phyloP scores from a whole-genome alignment of 2,329 filamentous ascomycete species.

The Diaporthe vexans region DNA sequence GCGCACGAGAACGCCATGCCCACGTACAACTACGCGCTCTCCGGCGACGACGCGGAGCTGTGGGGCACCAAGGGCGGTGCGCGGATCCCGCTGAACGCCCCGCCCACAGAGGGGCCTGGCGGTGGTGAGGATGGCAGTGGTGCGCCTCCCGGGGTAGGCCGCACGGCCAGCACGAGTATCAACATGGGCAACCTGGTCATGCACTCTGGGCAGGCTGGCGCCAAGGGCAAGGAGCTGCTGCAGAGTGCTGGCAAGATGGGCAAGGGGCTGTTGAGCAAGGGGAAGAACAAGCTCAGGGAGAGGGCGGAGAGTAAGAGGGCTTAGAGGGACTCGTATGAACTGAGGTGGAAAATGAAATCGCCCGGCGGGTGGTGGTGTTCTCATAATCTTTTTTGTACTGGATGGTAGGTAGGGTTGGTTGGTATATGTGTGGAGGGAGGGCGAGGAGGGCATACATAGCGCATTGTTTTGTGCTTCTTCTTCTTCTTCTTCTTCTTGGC shows the following conservation, averaged over 20 bases:
- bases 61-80: slow-evolving; percentile 32
- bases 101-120: background rate
- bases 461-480: slow-evolving; percentile 8
- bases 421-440: background rate
- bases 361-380: background rate
- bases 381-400: background rate
- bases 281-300: slow-evolving; percentile 84
- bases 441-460: slow-evolving; percentile 25
- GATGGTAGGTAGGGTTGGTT: background rate
- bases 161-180: slow-evolving; percentile 47
- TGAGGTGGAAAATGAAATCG: background rate
- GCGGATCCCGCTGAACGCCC: slow-evolving; percentile 27
- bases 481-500: background rate
- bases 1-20: slow-evolving; percentile 60
- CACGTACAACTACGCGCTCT: slow-evolving; percentile 47
- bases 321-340: background rate
- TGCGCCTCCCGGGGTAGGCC: background rate
- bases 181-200: slow-evolving; percentile 61
- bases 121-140: slow-evolving; percentile 33
- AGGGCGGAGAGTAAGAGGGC: slow-evolving; percentile 46
- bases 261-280: slow-evolving; percentile 92
- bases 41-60: slow-evolving; percentile 35
- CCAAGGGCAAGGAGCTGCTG: slow-evolving; percentile 90
- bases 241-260: slow-evolving; percentile 90
- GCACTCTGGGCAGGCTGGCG: slow-evolving; percentile 76